Conservation (phyloP, 768 basidiomycete species). For the Termitomyces titanicus region DNA sequence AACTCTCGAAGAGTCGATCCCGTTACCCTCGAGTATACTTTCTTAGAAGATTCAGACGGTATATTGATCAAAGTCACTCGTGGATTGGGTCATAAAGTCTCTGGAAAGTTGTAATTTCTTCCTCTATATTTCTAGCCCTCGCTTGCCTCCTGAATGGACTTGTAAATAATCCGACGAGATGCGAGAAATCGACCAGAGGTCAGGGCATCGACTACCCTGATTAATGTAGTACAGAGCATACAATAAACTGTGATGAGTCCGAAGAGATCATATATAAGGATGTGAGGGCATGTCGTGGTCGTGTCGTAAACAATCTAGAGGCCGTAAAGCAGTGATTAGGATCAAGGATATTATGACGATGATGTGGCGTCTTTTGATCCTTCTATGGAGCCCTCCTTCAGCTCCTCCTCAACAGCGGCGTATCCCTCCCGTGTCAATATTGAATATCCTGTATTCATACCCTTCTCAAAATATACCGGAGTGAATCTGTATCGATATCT, state of each 20-base stretch:
- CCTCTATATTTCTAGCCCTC: too few relatives aligned
- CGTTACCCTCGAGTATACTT: too few relatives aligned
- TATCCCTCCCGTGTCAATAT: constrained; percentile 65
- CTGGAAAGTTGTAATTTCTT: too few relatives aligned
- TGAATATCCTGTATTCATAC: constrained; percentile 64
- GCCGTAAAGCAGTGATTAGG: not conserved
- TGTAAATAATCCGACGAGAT: not conserved
- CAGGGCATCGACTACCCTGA: not conserved
- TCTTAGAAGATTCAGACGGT: too few relatives aligned
- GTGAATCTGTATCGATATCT: constrained; percentile 47
- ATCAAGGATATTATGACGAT: not conserved
- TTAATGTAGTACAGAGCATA: not conserved
- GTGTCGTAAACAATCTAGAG: not conserved
- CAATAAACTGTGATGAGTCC: not conserved
- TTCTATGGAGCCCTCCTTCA: constrained; percentile 38
- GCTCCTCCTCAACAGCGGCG: constrained; percentile 72
- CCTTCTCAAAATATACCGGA: constrained; percentile 72
- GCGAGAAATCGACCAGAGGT: too few relatives aligned
- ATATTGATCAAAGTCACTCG: too few relatives aligned
- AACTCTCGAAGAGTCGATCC: too few relatives aligned
- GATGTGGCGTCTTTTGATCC: constrained; percentile 9
- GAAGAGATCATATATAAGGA: not conserved
- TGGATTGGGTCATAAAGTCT: too few relatives aligned
- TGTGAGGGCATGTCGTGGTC: not conserved
- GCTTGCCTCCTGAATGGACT: too few relatives aligned